Evolutionary conservation across 768 basidiomycete genomes (phyloP).

Genomic region (Serendipita indica): DNA sequence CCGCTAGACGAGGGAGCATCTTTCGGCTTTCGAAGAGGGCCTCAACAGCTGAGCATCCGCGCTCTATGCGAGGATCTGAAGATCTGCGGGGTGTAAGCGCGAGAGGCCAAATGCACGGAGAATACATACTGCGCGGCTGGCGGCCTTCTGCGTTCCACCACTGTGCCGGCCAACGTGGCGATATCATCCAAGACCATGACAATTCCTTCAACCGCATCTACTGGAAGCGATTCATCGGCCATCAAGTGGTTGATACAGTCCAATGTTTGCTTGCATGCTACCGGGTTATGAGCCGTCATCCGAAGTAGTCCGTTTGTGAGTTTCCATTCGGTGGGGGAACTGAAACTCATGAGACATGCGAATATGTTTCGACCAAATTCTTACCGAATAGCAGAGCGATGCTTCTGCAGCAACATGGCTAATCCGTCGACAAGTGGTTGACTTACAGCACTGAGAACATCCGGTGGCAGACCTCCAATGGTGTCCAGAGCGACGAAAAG

Average conservation of each 20-base stretch:
- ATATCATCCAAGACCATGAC: slow-evolving; percentile 77
- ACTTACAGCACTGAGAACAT: slow-evolving; percentile 68
- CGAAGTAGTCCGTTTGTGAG: slow-evolving; percentile 85
- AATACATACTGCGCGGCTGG: slow-evolving; percentile 36
- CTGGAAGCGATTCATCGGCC: slow-evolving; percentile 46
- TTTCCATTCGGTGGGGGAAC: slow-evolving; percentile 23
- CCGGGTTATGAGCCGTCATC: slow-evolving; percentile 70
- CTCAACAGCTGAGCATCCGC: slow-evolving; percentile 75
- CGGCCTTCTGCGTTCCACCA: slow-evolving; percentile 40
- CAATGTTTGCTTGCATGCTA: slow-evolving; percentile 76
- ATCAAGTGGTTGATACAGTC: slow-evolving; percentile 57
- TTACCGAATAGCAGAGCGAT: slow-evolving; percentile 56
- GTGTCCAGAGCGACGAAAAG: slow-evolving; percentile 88
- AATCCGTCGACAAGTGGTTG: slow-evolving; percentile 86
- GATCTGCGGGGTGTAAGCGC: background rate
- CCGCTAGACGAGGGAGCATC: slow-evolving; percentile 37
- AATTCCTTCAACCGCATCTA: slow-evolving; percentile 70
- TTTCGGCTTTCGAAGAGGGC: slow-evolving; percentile 58
- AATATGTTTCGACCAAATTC: background rate
- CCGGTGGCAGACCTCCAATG: slow-evolving; percentile 60
- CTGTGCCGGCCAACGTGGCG: slow-evolving; percentile 53
- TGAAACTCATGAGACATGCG: background rate
- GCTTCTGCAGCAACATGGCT: slow-evolving; percentile 59
- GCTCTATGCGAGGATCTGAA: slow-evolving; percentile 63
- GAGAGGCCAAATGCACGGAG: no score